Evolutionary conservation across 2,329 filamentous ascomycete genomes (phyloP), one percentile per base, ranked within the genome.

Genomic region (Cytospora chrysosperma): DNA sequence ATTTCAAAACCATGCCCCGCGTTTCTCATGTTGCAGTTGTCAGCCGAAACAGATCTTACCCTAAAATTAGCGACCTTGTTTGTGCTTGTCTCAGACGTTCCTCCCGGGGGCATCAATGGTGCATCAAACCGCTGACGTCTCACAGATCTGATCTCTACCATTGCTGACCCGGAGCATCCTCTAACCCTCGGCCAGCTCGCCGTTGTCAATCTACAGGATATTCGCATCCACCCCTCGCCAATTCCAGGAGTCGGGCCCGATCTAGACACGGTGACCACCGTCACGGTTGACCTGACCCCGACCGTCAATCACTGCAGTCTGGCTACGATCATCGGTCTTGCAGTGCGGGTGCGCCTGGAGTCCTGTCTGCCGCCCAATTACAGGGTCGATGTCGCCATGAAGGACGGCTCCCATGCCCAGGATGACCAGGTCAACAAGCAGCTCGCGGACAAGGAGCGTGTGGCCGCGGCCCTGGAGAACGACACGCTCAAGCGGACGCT

Each of bases 401-500:
- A 98, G 76, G 90, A 96, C 77, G 94, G 93, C 67, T 95, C 93
- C n/a, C 95, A 98, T 75, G 92, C 88, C 68, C 96, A 96, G 66
- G 94, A 92, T 53, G 93, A 97, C 67, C 93, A 97, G 75, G 93
- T 97, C 59, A 97, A 96, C 79, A 97, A 97, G 81, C 95, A 99
- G 77, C 80, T 99, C 51, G 91, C 88, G 37, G 95, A 99, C 78
- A 99, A 98, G 81, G 95, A 99, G 79, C 84, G 95, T 66, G 95
- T 99, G 52, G 93, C 94, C 1, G 95, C 95, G 12, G 95, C 95
- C 8, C 80, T 97, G 70, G 95, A 98, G 77, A 99, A 99, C 74
- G 91, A 91, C 62, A 96, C 91, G 1, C 79, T 99, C 65, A 92
- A 92, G 81, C 88, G 88, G 49, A 91, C 97, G 34, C 82, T 99